Evolutionary conservation across 768 basidiomycete species (phyloP).

Genomic region (Pulveroboletus ravenelii): DNA sequence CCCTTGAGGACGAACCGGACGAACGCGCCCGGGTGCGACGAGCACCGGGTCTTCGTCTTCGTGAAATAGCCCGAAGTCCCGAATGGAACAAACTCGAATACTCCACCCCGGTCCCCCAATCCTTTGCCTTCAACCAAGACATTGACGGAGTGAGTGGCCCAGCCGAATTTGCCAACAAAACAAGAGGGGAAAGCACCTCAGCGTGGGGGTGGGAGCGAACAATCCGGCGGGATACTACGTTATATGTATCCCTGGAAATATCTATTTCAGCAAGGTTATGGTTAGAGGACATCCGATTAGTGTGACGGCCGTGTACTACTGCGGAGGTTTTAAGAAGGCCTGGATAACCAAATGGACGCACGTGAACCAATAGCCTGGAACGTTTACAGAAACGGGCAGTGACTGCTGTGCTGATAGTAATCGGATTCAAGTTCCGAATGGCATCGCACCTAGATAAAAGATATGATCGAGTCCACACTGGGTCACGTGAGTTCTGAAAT

Average conservation of each 20-base stretch:
- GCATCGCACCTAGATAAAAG: constrained; percentile 10
- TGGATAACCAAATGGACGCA: constrained; percentile 12
- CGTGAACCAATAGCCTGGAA: not conserved
- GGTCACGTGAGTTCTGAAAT: not conserved
- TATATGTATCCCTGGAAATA: constrained; percentile 26
- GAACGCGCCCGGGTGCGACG: constrained; percentile 6
- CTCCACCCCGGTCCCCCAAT: constrained; percentile 27
- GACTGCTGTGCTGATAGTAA: constrained; percentile 5
- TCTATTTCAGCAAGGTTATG: constrained; percentile 16
- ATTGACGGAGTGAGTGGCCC: constrained; percentile 1
- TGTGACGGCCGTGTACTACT: not conserved
- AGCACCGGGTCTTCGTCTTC: constrained; percentile 1
- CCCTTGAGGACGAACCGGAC: constrained; percentile 2
- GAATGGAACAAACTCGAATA: constrained; percentile 36
- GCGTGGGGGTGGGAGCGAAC: not conserved
- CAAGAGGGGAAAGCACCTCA: not conserved
- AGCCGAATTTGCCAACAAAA: not conserved
- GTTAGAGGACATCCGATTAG: not conserved
- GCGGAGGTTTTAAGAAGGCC: constrained; percentile 3
- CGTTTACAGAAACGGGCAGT: constrained; percentile 5
- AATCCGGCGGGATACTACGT: not conserved
- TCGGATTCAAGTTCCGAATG: not conserved
- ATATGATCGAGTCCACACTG: not conserved
- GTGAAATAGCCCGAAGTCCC: constrained; percentile 30
- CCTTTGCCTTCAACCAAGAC: constrained; percentile 31